Base-by-base conservation (phyloP, 2,329 filamentous ascomycete genomes). In the Pseudogymnoascus sp. region DNA sequence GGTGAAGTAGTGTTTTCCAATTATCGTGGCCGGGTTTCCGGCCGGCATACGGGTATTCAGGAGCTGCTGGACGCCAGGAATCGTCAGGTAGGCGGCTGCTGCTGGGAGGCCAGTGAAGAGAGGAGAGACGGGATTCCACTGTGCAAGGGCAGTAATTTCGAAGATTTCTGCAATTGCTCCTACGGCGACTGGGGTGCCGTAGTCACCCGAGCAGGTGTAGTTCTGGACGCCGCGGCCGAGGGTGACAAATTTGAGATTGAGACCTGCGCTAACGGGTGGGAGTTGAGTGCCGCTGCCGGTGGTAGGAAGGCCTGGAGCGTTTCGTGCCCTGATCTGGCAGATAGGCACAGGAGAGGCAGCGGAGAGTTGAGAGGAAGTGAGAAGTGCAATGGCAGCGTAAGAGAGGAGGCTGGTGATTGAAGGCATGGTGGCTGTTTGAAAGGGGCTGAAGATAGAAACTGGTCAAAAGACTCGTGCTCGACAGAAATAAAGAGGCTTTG, bases 161-260 rank as follows among this genome's bases (percentile, higher is more conserved):
- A 64, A 74, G 64, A 74, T 70, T 5, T 65, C 71, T 53, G 72
- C 72, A 15, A 72, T 57, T 7, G 72, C 72, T 19, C 72, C 72
- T 17, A 71, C 36, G 10, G 69, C 61, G 15, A 65, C 63, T 5
- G 70, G 65, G 8, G 61, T 62, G 10, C 66, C 68, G 17, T 64
- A 64, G 9, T 59, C 57, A n/a, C 44, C 60, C 2, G 67, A 31
- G 67, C 72, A 74, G 44, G 71, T 71, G 63, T 74, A 74, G 61
- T 74, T 74, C 61, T 74, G 72, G 36, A 70, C 64, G 40, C 72
- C 72, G 10, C 70, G 70, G 57, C 72, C 72, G 31, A 74, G 64
- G n/a, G 70, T 68, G 38, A 73, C 66, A 44, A 68, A 70, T 62
- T 65, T 63, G 36, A 76, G 66, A 17, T 69, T 65, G 23, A 70